Conservation (phyloP, 768 basidiomycete genomes). For the Lactifluus volemus region DNA sequence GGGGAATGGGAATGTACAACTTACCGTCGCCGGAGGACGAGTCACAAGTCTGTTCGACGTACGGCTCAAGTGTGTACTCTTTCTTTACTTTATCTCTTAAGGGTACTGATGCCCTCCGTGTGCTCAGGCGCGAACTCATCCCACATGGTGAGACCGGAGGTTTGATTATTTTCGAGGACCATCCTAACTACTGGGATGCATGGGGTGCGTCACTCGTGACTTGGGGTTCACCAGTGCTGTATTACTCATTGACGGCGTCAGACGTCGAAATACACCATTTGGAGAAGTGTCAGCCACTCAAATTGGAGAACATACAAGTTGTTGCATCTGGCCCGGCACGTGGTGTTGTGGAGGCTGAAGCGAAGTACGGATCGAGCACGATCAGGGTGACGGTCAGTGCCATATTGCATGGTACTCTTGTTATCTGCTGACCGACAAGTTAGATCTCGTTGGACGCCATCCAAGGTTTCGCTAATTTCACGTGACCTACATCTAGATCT, state of each 20-base stretch:
- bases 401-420: no score
- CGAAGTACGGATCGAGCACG: conserved; percentile 68
- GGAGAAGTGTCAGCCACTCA: conserved; percentile 67
- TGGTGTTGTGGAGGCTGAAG: conserved; percentile 56
- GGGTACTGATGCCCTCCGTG: no score
- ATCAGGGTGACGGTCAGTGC: conserved; percentile 59
- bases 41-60: conserved; percentile 82
- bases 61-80: conserved; percentile 43
- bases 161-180: conserved; percentile 84
- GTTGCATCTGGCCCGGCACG: conserved; percentile 75
- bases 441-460: conserved; percentile 86
- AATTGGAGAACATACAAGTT: conserved; percentile 61
- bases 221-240: background rate
- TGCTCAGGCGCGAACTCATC: conserved; percentile 71
- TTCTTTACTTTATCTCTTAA: no score
- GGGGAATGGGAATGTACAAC: conserved; percentile 57
- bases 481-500: conserved; percentile 4
- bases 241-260: background rate
- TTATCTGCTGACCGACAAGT: background rate
- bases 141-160: conserved; percentile 69
- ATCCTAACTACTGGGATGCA: conserved; percentile 78
- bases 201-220: conserved; percentile 46
- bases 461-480: conserved; percentile 36
- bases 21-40: conserved; percentile 75
- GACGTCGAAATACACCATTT: conserved; percentile 93